Percentiles rank a stretch among this genome's conserved stretches.
These are phyloP conservation scores for Peronosclerospora sorghi DNA, from an alignment of 352 stramenopile genomes.

Conservation along the genomic window DNA sequence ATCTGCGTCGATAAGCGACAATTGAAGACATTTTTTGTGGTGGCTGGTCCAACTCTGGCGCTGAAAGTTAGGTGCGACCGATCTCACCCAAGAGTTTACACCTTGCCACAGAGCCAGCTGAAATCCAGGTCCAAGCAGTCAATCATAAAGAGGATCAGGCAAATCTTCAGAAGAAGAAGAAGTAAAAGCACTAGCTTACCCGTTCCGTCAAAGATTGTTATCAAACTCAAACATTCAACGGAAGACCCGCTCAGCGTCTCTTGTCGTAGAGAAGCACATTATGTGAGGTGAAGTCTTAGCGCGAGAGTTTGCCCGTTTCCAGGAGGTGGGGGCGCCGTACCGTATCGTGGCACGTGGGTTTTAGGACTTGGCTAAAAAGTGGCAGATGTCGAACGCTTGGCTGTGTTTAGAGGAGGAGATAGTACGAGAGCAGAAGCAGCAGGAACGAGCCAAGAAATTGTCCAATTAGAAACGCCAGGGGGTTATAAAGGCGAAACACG, in stretches of 20 bases:
- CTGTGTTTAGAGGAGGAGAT: slow-evolving; percentile 62
- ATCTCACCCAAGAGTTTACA: slow-evolving; percentile 33
- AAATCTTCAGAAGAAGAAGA: slow-evolving; percentile 45
- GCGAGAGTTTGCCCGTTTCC: slow-evolving; percentile 75
- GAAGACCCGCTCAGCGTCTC: slow-evolving; percentile 55
- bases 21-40: no score
- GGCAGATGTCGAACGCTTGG: slow-evolving; percentile 55
- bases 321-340: slow-evolving; percentile 60
- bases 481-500: slow-evolving; percentile 57
- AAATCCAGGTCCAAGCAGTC: slow-evolving; percentile 16
- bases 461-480: slow-evolving; percentile 43
- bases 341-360: slow-evolving; percentile 78
- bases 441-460: slow-evolving; percentile 46
- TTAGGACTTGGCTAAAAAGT: no score
- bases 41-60: no score
- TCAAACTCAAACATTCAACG: slow-evolving; percentile 12
- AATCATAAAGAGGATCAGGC: slow-evolving; percentile 4
- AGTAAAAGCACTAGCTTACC: slow-evolving; percentile 67
- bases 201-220: slow-evolving; percentile 17
- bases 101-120: slow-evolving; percentile 28
- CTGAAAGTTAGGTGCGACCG: no score
- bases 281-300: slow-evolving; percentile 63
- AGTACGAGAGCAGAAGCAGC: slow-evolving; percentile 31
- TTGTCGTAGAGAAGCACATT: slow-evolving; percentile 55
- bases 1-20: no score